phyloP scores from a whole-genome alignment of 768 basidiomycete genomes.

The Amanita brunnescens region DNA sequence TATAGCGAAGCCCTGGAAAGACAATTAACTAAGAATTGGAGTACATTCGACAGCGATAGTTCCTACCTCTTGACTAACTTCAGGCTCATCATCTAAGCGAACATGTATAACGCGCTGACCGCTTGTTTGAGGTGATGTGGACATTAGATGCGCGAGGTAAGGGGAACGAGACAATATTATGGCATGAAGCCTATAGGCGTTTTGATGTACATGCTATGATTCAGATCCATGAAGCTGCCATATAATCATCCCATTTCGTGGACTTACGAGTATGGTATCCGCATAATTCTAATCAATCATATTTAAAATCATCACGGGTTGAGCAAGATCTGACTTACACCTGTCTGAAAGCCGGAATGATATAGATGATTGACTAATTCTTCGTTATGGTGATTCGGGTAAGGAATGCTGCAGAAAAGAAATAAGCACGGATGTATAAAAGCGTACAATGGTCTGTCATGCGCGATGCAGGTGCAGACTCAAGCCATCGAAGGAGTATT shows the following conservation, averaged over 20 bases:
- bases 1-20: conserved; percentile 61
- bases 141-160: conserved; percentile 82
- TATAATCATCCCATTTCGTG: conserved; percentile 3
- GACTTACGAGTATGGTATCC: conserved; percentile 67
- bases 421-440: background rate
- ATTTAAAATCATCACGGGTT: conserved; percentile 7
- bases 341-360: conserved; percentile 72
- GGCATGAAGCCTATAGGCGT: conserved; percentile 69
- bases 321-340: conserved; percentile 41
- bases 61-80: conserved; percentile 78
- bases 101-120: conserved; percentile 67
- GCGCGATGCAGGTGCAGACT: background rate
- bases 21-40: conserved; percentile 9
- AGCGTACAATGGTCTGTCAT: background rate
- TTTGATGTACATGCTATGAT: conserved; percentile 62
- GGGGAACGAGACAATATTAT: conserved; percentile 86
- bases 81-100: conserved; percentile 68
- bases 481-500: background rate
- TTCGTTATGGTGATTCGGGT: conserved; percentile 59
- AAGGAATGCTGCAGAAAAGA: conserved; percentile 29
- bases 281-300: conserved; percentile 57
- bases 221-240: conserved; percentile 1
- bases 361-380: conserved; percentile 74
- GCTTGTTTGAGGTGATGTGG: conserved; percentile 59
- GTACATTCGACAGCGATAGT: background rate